These are phyloP conservation scores for Cupressus sempervirens DNA, from an alignment of 75 land plant genomes.

Conservation along the genomic window DNA sequence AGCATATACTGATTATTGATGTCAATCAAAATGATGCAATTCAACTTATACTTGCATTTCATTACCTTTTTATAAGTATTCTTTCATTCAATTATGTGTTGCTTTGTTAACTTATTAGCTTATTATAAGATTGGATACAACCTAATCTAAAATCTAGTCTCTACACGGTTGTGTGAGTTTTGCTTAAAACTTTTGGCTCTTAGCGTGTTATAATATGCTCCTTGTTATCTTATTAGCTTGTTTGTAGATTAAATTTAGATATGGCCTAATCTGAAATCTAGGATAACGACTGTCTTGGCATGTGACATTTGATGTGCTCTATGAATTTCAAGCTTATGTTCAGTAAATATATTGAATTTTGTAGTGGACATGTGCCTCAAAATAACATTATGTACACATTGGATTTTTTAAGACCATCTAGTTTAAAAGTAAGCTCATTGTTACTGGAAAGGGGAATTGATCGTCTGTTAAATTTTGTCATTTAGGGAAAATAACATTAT, in stretches of 20 bases:
- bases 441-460: not conserved
- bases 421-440: not conserved
- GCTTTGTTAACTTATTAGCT: not conserved
- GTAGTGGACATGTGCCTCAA: not conserved
- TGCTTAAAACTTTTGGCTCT: not conserved
- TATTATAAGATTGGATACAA: not conserved
- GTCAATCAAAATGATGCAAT: not conserved
- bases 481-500: slow-evolving; percentile 32
- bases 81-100: not conserved
- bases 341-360: not conserved
- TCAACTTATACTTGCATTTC: not conserved
- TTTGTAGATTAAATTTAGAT: not conserved
- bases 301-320: not conserved
- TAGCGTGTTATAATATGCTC: not conserved
- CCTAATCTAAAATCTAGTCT: not conserved
- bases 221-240: not conserved
- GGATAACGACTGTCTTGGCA: not conserved
- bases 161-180: not conserved
- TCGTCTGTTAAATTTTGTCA: not conserved
- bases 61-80: not conserved
- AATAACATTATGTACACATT: not conserved
- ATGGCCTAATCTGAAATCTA: not conserved
- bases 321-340: not conserved
- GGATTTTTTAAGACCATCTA: not conserved
- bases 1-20: not conserved